Base-by-base conservation (phyloP, 148 eudicot genomes). In the Amaranthus hypochondriacus region DNA sequence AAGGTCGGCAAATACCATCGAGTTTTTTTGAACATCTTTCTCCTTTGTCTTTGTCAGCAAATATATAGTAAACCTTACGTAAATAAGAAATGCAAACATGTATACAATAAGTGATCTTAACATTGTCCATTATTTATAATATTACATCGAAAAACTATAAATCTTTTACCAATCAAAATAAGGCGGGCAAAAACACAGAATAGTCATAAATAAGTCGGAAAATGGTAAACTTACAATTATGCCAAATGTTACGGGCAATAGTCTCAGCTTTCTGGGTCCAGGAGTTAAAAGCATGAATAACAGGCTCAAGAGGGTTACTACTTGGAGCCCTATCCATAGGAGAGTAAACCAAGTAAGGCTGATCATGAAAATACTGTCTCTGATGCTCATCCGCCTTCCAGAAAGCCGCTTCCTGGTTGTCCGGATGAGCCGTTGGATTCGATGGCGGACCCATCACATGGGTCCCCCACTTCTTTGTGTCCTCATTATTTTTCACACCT, bases 401-500 rank as follows among this genome's bases (percentile, higher is more conserved):
- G 8, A 48, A 57, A 52, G 94, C 91, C 14, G 90, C 95, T 72
- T 76, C 56, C 76, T 90, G 90, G 69, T 88, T 88, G 78, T 82
- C 92, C 1, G 92, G 92, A 73, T 86, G 89, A 42, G 49, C 81
- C 0, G 83, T 78, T 2, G 96, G 96, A 9, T 77, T 75, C 0
- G 90, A 87, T 7, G 92, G 96, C 5, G 81, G 74, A 18, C 89
- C 92, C 89, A 88, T 90, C 47, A 86, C 65, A 56, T 88, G 92
- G 9, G 89, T 90, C 49, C 96, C 96, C 89, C 92, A 85, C 75
- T 84, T 89, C 83, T 81, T 80, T 0, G 75, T 48, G 13, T 84
- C 85, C 58, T 75, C 82, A 44, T 60, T 4, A 28, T 43, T 51
- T 18, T 28, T 28, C 49, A 15, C 48, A n/a, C 6, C 47, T 15